Evolutionary conservation across 257 asterid genomes (phyloP).

Genomic region (Solanum pimpinellifolium): DNA sequence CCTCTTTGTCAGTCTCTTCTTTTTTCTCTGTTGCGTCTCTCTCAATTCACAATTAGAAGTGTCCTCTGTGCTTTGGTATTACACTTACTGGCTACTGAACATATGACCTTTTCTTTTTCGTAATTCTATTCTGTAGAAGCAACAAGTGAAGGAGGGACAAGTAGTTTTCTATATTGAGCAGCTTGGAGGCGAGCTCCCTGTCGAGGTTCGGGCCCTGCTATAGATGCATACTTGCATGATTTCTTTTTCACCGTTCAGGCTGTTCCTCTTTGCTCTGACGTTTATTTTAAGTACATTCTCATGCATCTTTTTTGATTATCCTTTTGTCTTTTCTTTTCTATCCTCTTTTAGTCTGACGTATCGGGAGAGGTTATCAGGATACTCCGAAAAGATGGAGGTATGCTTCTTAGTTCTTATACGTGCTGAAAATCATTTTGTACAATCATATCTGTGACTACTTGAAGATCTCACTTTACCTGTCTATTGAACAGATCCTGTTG

Average conservation of each 20-base stretch:
- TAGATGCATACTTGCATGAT: neutral
- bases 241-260: neutral
- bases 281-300: neutral
- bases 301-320: neutral
- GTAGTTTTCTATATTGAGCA: conserved; percentile 85
- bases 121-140: conserved; percentile 40
- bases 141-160: conserved; percentile 80
- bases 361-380: conserved; percentile 82
- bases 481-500: conserved; percentile 54
- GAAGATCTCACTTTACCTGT: neutral
- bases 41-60: neutral
- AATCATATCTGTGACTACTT: neutral
- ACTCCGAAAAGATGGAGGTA: conserved; percentile 73
- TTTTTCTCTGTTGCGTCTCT: neutral
- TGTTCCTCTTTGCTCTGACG: neutral
- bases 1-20: neutral
- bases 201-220: conserved; percentile 44
- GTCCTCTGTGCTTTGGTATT: neutral
- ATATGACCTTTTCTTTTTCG: neutral
- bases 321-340: neutral
- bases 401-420: neutral
- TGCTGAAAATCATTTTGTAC: neutral
- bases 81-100: neutral
- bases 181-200: conserved; percentile 68
- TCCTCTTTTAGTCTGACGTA: conserved; percentile 37